Percentiles rank a stretch among this genome's conserved stretches.
These are phyloP conservation scores for Tympanopsis confertula DNA, from an alignment of 2,329 filamentous ascomycete species.

Conservation along the genomic window DNA sequence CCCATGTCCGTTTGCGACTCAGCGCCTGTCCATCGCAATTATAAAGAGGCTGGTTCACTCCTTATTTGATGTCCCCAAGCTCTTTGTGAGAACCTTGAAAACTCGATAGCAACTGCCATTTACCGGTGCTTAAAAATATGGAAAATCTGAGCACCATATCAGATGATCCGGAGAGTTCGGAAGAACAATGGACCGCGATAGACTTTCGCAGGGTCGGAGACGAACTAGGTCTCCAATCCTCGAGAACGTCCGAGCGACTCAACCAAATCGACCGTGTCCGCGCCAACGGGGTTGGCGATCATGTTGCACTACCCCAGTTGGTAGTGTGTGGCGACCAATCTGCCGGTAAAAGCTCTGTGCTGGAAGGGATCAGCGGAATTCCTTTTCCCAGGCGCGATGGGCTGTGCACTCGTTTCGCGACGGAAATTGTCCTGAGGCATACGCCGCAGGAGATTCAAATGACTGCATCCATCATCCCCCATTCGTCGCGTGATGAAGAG, in stretches of 20 bases:
- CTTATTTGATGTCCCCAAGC: background rate
- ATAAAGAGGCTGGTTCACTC: slow-evolving; percentile 1
- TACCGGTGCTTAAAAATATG: background rate
- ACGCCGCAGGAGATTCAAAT: slow-evolving; percentile 3
- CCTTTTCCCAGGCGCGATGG: slow-evolving; percentile 10
- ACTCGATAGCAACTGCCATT: background rate
- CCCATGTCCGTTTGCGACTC: background rate
- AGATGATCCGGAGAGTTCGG: background rate
- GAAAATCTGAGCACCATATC: background rate
- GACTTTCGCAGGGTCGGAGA: background rate
- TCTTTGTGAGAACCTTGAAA: background rate
- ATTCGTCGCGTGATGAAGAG: slow-evolving; percentile 4
- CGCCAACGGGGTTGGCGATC: slow-evolving; percentile 5
- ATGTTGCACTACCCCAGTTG: slow-evolving; percentile 9
- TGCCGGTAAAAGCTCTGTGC: slow-evolving; percentile 11
- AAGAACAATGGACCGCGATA: background rate
- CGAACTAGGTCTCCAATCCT: background rate
- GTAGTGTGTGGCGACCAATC: slow-evolving; percentile 12
- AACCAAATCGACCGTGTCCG: slow-evolving; percentile 7
- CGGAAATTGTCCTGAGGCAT: slow-evolving; percentile 10
- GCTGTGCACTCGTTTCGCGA: slow-evolving; percentile 11
- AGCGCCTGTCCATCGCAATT: background rate
- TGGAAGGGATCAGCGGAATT: slow-evolving; percentile 10
- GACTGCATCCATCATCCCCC: slow-evolving; percentile 7
- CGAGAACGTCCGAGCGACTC: slow-evolving; percentile 2